Evolutionary conservation across 1,139 yeast species (phyloP), one percentile per base, ranked within the genome.

Genomic region (Yamadazyma atlantica): DNA sequence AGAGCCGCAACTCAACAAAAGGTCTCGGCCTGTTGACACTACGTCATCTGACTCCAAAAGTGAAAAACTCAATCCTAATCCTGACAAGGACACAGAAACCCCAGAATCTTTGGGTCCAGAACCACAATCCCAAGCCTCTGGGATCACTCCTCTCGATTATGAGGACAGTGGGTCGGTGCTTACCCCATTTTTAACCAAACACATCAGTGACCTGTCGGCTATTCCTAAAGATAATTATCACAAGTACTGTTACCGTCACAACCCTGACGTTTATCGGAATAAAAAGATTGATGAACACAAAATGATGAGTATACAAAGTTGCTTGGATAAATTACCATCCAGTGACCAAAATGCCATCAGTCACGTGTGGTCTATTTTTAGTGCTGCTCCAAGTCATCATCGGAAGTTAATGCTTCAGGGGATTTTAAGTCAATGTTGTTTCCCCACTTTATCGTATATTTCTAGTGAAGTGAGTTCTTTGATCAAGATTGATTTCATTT

Each of bases 361-460:
- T 40, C 85, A 83, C 53, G 82, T 85, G 28, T 82, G 95, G 95
- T 73, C 90, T 29, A 74, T 85, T 33, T 85, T 85, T 62, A 68
- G 85, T 38, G 82, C 89, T 24, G 81, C 96, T 8, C 83, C 82
- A 16, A 69, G 71, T 41, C 75, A 69, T 35, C 89, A 80, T 57
- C 72, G 97, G 35, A 75, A 79, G 40, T 66, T 90, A 35, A 86
- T 92, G 3, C 63, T 92, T 37, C 86, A 85, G 55, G 97, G 97
- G 1, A 64, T 92, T 24, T 65, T 92, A 34, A 75, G 90, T 10
- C 96, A 88, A 57, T 88, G 97, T 60, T 92, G 98, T 53, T 90
- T 89, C 64, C 97, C 97, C 1, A 97, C 90, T 55, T 70, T 92
- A 16, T 86, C 96, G 11, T 81, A 81, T 44, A 78, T 90, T 6